phyloP scores from a whole-genome alignment of 768 basidiomycete species.

The Gyrodon lividus region DNA sequence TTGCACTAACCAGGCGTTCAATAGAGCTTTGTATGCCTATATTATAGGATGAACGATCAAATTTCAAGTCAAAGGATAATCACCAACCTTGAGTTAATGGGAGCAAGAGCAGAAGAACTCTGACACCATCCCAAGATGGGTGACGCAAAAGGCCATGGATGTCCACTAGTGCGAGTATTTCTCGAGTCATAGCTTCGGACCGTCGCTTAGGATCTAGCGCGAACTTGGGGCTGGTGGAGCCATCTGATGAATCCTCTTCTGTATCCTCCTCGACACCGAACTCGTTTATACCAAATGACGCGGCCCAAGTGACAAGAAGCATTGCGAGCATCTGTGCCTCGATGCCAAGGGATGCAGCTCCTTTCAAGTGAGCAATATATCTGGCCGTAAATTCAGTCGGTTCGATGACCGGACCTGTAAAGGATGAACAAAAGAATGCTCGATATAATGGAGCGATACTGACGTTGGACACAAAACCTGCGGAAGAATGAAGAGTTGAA shows the following conservation, averaged over 20 bases:
- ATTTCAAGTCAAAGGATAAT: neutral
- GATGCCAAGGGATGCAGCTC: conserved; percentile 58
- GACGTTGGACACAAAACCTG: conserved; percentile 84
- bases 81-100: conserved; percentile 81
- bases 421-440: conserved; percentile 6
- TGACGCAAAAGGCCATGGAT: conserved; percentile 73
- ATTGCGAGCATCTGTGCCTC: conserved; percentile 78
- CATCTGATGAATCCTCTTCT: conserved; percentile 6
- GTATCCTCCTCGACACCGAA: conserved; percentile 53
- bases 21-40: conserved; percentile 29
- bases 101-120: conserved; percentile 72
- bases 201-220: conserved; percentile 35
- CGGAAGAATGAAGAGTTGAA: conserved; percentile 84
- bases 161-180: conserved; percentile 80
- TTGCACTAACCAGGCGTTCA: conserved; percentile 21
- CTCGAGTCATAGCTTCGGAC: conserved; percentile 65
- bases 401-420: conserved; percentile 81
- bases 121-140: conserved; percentile 85
- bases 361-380: conserved; percentile 64
- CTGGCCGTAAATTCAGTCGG: conserved; percentile 75
- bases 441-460: conserved; percentile 23
- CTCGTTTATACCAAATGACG: conserved; percentile 86
- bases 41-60: conserved; percentile 6
- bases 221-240: conserved; percentile 5
- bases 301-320: conserved; percentile 84